phyloP scores from a whole-genome alignment of 2,329 filamentous ascomycete species.

The Cercospora sp. region DNA sequence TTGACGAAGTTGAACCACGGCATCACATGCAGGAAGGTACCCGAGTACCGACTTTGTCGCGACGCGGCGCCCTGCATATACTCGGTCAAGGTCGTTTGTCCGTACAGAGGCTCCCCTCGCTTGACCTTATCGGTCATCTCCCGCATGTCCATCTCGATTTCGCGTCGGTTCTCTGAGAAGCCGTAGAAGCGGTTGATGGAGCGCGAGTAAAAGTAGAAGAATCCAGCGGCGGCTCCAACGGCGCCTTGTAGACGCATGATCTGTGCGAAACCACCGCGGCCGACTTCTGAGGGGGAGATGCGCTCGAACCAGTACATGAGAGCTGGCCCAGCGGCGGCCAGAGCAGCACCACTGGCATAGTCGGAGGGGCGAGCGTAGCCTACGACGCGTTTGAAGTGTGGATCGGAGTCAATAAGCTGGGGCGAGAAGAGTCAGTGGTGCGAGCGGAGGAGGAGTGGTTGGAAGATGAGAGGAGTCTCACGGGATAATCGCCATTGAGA shows the following conservation, averaged over 20 bases:
- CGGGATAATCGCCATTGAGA: slow-evolving; percentile 80
- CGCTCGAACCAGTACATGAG: slow-evolving; percentile 78
- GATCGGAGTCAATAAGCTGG: slow-evolving; percentile 98
- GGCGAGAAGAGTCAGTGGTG: slow-evolving; percentile 28
- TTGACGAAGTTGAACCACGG: slow-evolving; percentile 99
- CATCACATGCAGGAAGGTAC: slow-evolving; percentile 77
- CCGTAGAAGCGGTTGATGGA: slow-evolving; percentile 90
- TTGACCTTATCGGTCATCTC: slow-evolving; percentile 99
- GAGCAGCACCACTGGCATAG: slow-evolving; percentile 68
- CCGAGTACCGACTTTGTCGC: slow-evolving; percentile 88
- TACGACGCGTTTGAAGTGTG: slow-evolving; percentile 88
- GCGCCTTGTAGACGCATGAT: slow-evolving; percentile 76
- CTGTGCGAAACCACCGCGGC: slow-evolving; percentile 76
- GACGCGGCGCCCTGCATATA: slow-evolving; percentile 93
- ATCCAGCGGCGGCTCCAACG: slow-evolving; percentile 73
- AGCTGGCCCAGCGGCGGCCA: slow-evolving; percentile 70
- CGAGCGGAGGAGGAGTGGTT: background rate
- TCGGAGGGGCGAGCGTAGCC: slow-evolving; percentile 83
- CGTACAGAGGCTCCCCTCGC: slow-evolving; percentile 85
- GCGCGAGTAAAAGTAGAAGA: slow-evolving; percentile 81
- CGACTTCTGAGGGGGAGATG: slow-evolving; percentile 80
- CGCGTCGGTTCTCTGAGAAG: slow-evolving; percentile 85
- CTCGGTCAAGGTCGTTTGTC: slow-evolving; percentile 71
- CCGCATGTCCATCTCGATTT: slow-evolving; percentile 93
- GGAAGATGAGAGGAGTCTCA: slow-evolving; percentile 45